Base-by-base conservation (phyloP, 371 early-diverging fungal species). In the Thermomucor indicae-seudaticae region DNA sequence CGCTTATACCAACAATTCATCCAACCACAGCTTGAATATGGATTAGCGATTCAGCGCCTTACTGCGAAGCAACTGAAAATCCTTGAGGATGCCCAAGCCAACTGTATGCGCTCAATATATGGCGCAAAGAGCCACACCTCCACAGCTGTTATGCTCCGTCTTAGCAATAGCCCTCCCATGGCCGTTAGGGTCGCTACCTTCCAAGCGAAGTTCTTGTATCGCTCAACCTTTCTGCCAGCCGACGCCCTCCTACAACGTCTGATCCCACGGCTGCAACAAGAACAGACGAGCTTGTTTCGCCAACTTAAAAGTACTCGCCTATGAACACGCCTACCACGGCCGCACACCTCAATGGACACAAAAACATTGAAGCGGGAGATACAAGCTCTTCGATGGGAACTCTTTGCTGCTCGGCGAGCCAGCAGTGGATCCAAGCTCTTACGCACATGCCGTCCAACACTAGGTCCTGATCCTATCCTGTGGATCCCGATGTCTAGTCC, bases 21-120 rank as follows among this genome's bases (percentile, higher is more conserved):
- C 24, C 32, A 44, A 8, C 51, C 43, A 14, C 42, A 22, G 6
- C 19, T 51, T 37, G 51, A 51, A 43, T 51, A 51, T 24, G 51
- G 43, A 16, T 28, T 43, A 14, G 51, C 51, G 12, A 51, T 51
- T 28, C 32, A 32, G 32, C 7, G 8, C 14, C 14, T 32, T 7
- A 7, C 7, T 7, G 8, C 8, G 8, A 7, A 14, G 7, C 8
- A 32, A 7, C 8, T 32, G 7, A 14, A 32, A 32, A 7, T 8
- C 7, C 32, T 32, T 8, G 32, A 32, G 14, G 32, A 32, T 32
- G 32, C 32, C 32, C 32, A 32, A 14, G 32, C 32, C 14, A 7
- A 32, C 7, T 32, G 32, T 14, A 7, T 32, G 7, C 32, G 32
- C 7, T 14, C 7, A 32, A 32, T 32, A 7, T 32, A 32, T 32